Percentiles rank a stretch among this genome's conserved stretches.
Conservation (phyloP, 768 basidiomycete genomes). For the Hydnomerulius pinastri region DNA sequence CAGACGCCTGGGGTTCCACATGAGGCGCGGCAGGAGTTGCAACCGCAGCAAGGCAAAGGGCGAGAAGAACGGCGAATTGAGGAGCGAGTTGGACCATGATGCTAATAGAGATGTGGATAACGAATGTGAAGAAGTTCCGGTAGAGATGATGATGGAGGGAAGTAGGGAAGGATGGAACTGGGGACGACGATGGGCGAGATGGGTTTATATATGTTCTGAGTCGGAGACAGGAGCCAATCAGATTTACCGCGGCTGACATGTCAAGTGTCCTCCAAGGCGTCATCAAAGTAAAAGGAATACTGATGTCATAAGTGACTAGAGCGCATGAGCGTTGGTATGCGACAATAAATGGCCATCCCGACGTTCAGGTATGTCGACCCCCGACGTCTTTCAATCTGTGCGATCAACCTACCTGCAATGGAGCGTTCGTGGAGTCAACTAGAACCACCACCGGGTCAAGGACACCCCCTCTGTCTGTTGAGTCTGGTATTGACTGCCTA, state of each 20-base stretch:
- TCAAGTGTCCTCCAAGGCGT: too few relatives aligned
- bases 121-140: slow-evolving; percentile 21
- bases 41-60: slow-evolving; percentile 26
- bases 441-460: too few relatives aligned
- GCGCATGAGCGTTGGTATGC: too few relatives aligned
- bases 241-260: neutral
- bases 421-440: too few relatives aligned
- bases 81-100: slow-evolving; percentile 30
- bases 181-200: neutral
- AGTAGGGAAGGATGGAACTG: slow-evolving; percentile 6
- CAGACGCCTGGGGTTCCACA: neutral
- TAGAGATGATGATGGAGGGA: slow-evolving; percentile 8
- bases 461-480: too few relatives aligned
- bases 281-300: too few relatives aligned
- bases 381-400: too few relatives aligned
- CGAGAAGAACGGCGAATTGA: slow-evolving; percentile 31
- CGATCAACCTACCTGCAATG: too few relatives aligned
- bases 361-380: too few relatives aligned
- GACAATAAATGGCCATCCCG: too few relatives aligned
- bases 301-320: too few relatives aligned
- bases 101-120: slow-evolving; percentile 27
- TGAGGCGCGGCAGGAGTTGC: slow-evolving; percentile 13
- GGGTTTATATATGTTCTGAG: slow-evolving; percentile 25
- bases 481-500: too few relatives aligned
- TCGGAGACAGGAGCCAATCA: neutral